These are phyloP conservation scores for Sporothrix mexicana DNA, from an alignment of 2,329 filamentous ascomycete genomes.

Conservation along the genomic window DNA sequence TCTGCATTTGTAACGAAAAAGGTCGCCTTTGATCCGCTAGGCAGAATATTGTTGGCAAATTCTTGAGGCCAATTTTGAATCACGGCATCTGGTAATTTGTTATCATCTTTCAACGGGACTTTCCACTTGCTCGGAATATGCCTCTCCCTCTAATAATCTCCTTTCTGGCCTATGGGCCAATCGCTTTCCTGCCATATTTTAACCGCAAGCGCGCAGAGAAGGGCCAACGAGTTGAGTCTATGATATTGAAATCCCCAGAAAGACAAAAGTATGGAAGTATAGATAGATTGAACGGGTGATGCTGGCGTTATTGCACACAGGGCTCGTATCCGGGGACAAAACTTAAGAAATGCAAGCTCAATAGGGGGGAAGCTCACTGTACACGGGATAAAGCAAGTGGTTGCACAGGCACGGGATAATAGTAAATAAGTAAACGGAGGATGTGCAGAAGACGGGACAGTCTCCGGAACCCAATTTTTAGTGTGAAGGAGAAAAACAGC, in stretches of 20 bases:
- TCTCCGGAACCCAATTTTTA: background rate
- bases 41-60: background rate
- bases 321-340: background rate
- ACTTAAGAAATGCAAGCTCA: too few species aligned
- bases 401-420: conserved; percentile 19
- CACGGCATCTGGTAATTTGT: too few species aligned
- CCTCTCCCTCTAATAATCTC: background rate
- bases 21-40: background rate
- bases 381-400: background rate
- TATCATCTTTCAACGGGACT: background rate
- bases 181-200: background rate
- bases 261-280: background rate
- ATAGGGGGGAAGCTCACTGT: background rate
- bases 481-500: background rate
- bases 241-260: conserved; percentile 14
- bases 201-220: conserved; percentile 6
- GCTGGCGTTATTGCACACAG: background rate
- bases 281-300: background rate
- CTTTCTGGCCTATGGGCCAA: background rate
- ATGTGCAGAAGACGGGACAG: background rate
- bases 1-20: background rate
- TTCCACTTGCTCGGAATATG: background rate
- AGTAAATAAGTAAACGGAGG: background rate
- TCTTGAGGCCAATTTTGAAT: background rate
- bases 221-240: background rate